These are phyloP conservation scores for Hypholoma sublateritium DNA, from an alignment of 768 basidiomycete genomes.

Conservation along the genomic window DNA sequence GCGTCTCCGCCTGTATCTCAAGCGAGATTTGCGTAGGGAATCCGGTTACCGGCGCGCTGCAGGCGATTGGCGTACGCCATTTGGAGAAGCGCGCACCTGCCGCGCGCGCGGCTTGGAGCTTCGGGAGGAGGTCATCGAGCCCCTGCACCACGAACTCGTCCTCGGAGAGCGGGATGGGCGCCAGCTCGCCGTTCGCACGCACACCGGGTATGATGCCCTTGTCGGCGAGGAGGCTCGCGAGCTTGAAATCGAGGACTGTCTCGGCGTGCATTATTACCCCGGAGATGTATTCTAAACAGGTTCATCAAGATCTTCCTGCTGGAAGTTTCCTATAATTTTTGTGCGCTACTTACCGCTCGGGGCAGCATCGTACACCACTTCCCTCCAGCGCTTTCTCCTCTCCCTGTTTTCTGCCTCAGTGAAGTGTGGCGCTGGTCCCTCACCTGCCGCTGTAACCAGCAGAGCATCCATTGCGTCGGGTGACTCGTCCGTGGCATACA, in stretches of 20 bases:
- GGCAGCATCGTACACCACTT: constrained; percentile 41
- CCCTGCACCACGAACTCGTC: constrained; percentile 51
- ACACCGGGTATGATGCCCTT: constrained; percentile 51
- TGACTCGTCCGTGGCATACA: constrained; percentile 55
- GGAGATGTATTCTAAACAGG: constrained; percentile 42
- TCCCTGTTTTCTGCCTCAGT: constrained; percentile 37
- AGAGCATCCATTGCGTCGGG: constrained; percentile 41
- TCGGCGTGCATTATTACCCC: constrained; percentile 53
- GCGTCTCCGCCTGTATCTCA: constrained; percentile 45
- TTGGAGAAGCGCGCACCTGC: constrained; percentile 51
- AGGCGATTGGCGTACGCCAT: constrained; percentile 50
- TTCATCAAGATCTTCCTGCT: neutral
- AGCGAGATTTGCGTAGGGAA: constrained; percentile 41
- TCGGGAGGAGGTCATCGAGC: constrained; percentile 42
- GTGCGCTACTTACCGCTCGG: constrained; percentile 32
- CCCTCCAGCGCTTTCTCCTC: constrained; percentile 42
- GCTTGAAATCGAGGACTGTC: constrained; percentile 48
- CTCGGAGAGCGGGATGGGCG: constrained; percentile 42
- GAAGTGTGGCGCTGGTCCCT: constrained; percentile 17
- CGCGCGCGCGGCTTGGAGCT: constrained; percentile 40
- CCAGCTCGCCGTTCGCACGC: constrained; percentile 49
- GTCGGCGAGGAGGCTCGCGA: constrained; percentile 40
- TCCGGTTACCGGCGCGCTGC: constrained; percentile 27
- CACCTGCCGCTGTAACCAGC: constrained; percentile 35
- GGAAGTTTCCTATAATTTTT: neutral